A percentile compares a stretch with the other conserved stretches of the same genome.
These are phyloP conservation scores for Aspergillus sp. DNA, from an alignment of 2,329 filamentous ascomycete genomes.

Conservation along the genomic window DNA sequence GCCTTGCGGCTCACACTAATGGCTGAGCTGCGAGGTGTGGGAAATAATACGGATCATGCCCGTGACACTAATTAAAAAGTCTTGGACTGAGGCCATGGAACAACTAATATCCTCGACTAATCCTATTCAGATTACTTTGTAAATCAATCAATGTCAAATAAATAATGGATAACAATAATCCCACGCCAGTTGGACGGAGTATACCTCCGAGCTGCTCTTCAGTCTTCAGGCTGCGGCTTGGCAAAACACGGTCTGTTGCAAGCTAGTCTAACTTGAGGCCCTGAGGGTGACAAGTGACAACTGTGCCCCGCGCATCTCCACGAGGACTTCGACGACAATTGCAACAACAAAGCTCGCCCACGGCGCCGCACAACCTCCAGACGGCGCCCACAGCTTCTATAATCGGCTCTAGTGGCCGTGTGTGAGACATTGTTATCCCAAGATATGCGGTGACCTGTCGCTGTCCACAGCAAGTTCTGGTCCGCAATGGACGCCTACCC, in stretches of 20 bases:
- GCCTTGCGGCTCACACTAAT: no score
- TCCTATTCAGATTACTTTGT: no score
- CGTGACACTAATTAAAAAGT: no score
- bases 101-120: no score
- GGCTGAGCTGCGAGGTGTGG: no score
- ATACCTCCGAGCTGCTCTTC: background rate
- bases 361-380: background rate
- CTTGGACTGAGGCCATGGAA: no score
- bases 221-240: conserved; percentile 8
- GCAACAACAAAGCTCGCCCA: background rate
- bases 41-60: no score
- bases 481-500: conserved; percentile 50
- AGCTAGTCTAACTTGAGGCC: background rate
- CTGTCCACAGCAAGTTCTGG: conserved; percentile 22
- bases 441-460: conserved; percentile 36
- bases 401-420: conserved; percentile 1
- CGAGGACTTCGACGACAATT: background rate
- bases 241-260: conserved; percentile 6
- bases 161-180: no score
- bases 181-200: background rate
- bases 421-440: conserved; percentile 1
- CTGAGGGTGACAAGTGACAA: background rate
- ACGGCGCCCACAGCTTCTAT: background rate
- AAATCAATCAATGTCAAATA: no score
- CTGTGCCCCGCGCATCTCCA: conserved; percentile 2